Evolutionary conservation across 371 early-diverging fungal genomes (phyloP).

Genomic region (Dipsacomyces acuminosporus): DNA sequence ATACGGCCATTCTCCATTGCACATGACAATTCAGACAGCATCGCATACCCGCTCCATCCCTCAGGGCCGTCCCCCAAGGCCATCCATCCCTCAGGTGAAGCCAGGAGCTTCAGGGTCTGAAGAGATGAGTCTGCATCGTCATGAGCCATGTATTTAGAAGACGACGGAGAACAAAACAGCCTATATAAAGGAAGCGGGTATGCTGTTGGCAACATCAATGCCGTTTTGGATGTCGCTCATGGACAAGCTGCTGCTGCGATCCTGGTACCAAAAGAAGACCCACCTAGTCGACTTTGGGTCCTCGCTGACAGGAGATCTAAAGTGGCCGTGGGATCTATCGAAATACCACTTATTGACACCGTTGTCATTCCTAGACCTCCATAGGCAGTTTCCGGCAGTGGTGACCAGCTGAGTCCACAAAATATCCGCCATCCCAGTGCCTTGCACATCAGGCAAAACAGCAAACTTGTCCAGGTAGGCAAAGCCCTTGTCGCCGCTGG

Average conservation of each 20-base stretch:
- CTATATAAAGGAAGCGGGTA: slow-evolving; percentile 4
- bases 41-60: too few species aligned
- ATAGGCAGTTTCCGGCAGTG: slow-evolving; percentile 68
- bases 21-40: too few species aligned
- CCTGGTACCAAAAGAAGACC: slow-evolving; percentile 44
- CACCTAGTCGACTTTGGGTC: slow-evolving; percentile 13
- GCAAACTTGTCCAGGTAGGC: slow-evolving; percentile 91
- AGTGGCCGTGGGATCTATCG: slow-evolving; percentile 77
- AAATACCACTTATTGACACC: slow-evolving; percentile 95
- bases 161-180: slow-evolving; percentile 4
- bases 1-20: too few species aligned
- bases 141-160: slow-evolving; percentile 7
- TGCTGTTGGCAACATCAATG: slow-evolving; percentile 19
- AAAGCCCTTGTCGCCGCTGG: not conserved
- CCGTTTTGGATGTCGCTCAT: slow-evolving; percentile 16
- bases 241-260: slow-evolving; percentile 3
- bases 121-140: not conserved
- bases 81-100: too few species aligned
- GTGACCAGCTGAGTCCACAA: slow-evolving; percentile 77
- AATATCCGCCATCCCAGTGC: slow-evolving; percentile 89
- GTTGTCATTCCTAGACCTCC: slow-evolving; percentile 85
- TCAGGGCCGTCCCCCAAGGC: too few species aligned
- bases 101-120: not conserved
- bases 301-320: slow-evolving; percentile 47
- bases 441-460: slow-evolving; percentile 79